These are phyloP conservation scores for Hirschioporus abietinus DNA, from an alignment of 768 basidiomycete genomes.

Conservation along the genomic window DNA sequence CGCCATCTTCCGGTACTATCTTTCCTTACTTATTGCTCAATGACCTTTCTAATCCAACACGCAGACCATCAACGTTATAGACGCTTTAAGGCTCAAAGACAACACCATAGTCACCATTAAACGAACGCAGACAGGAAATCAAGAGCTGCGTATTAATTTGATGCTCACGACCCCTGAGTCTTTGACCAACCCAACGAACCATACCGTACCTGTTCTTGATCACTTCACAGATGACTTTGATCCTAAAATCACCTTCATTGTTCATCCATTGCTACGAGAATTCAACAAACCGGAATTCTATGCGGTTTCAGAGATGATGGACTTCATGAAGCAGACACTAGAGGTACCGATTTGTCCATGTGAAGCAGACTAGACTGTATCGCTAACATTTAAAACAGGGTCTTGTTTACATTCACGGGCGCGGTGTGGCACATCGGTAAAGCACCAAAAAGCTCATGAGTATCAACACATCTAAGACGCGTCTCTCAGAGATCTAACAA, in stretches of 20 bases:
- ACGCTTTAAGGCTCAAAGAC: not conserved
- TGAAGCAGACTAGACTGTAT: not conserved
- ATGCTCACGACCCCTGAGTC: not conserved
- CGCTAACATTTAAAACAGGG: constrained; percentile 7
- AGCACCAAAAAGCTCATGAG: not conserved
- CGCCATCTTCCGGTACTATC: too few species aligned
- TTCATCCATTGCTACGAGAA: constrained; percentile 11
- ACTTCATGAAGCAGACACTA: constrained; percentile 12
- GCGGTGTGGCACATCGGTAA: constrained; percentile 12
- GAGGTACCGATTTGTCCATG: constrained; percentile 6
- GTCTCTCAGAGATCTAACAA: constrained; percentile 17
- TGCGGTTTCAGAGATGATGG: constrained; percentile 13
- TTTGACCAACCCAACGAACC: not conserved
- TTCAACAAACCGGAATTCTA: constrained; percentile 26
- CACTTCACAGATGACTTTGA: constrained; percentile 2
- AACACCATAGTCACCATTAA: not conserved
- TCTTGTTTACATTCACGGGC: constrained; percentile 12
- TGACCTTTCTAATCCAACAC: not conserved
- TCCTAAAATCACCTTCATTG: constrained; percentile 15
- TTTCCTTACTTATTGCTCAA: not conserved
- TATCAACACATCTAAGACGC: not conserved
- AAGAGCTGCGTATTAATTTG: not conserved
- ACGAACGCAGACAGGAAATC: not conserved
- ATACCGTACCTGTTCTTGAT: not conserved
- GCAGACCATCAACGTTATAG: not conserved